These are phyloP conservation scores for Blastobotrys muscicola DNA, from an alignment of 805 yeast species.

Conservation along the genomic window DNA sequence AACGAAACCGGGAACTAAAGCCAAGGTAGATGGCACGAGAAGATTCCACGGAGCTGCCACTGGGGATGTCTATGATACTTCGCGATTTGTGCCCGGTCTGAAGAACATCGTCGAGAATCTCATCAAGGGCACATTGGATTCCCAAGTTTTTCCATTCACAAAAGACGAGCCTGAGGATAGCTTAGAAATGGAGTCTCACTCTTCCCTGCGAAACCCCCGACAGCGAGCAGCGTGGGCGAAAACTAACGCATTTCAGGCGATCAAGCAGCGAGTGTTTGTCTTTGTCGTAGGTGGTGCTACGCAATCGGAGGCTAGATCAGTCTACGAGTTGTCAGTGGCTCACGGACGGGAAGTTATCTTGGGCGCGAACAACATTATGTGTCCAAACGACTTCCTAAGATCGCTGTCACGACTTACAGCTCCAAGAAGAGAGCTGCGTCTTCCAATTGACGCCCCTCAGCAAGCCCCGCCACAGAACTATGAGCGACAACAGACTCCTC, in stretches of 20 bases:
- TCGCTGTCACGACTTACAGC: conserved; percentile 21
- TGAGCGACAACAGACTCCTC: conserved; percentile 5
- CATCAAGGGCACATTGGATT: conserved; percentile 41
- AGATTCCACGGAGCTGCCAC: conserved; percentile 17
- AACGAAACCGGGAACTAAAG: conserved; percentile 31
- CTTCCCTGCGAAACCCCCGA: conserved; percentile 58
- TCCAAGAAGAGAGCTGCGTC: conserved; percentile 22
- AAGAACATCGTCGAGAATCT: conserved; percentile 48
- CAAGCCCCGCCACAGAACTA: conserved; percentile 22
- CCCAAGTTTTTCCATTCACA: conserved; percentile 58
- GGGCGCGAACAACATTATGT: conserved; percentile 70
- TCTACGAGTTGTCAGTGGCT: conserved; percentile 55
- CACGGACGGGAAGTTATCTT: conserved; percentile 59
- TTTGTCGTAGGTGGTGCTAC: conserved; percentile 89
- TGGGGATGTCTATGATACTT: conserved; percentile 24
- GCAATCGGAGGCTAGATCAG: conserved; percentile 66
- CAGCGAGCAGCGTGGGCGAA: conserved; percentile 75
- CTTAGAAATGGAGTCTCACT: conserved; percentile 32
- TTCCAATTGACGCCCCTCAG: conserved; percentile 24
- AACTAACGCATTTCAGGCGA: conserved; percentile 29
- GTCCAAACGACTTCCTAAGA: conserved; percentile 27
- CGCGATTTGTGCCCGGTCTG: conserved; percentile 65
- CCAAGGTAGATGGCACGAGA: conserved; percentile 15
- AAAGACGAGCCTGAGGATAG: conserved; percentile 53
- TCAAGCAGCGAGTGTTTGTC: conserved; percentile 63